Base-by-base conservation (phyloP, 257 asterid genomes). In the Ocimum tenuiflorum region DNA sequence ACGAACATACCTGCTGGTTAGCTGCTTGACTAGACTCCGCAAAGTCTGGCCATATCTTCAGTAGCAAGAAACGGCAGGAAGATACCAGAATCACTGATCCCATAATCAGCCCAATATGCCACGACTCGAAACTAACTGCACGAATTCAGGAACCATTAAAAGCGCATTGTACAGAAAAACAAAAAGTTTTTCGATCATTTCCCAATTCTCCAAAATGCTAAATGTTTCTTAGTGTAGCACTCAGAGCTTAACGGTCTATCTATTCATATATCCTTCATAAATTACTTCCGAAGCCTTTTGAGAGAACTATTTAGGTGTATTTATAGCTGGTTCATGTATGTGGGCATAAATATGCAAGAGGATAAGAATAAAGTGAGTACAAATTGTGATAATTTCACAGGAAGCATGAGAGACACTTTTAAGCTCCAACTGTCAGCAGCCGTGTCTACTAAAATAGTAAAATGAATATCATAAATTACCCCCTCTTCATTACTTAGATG, bases 1-100 rank as follows among this genome's bases (percentile, higher is more conserved):
- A 27, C 7, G 15, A 17, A 31, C 6, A 31, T 31, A 31, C 98
- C 97, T 87, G 98, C 74, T 69, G 70, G 69, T 89, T 92, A 20
- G 97, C 97, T 45, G 88, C 88, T 77, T 85, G 85, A 63, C 96
- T 83, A 23, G 97, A 92, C 77, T 85, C 84, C 0, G 96, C 83
- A 71, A 92, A 92, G 79, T 89, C 96, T 11, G 88, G 88, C 96
- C 95, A 89, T 19, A 70, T 77, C 76, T 84, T 87, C 73, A 87
- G 42, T 31, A 92, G 80, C 67, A 87, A 65, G 77, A 74, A 84
- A 56, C 98, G 95, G 67, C 84, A 82, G 0, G 91, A 86, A 17
- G 98, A 89, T 58, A 87, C 80, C 14, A 87, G 72, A 57, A 86
- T 29, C 56, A 87, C 94, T 14, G 88, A 78, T 78, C 96, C 97